Evolutionary conservation across 208 protist genomes (phyloP), one percentile per base, ranked within the genome.

Genomic region (Balamuthia mandrillaris): DNA sequence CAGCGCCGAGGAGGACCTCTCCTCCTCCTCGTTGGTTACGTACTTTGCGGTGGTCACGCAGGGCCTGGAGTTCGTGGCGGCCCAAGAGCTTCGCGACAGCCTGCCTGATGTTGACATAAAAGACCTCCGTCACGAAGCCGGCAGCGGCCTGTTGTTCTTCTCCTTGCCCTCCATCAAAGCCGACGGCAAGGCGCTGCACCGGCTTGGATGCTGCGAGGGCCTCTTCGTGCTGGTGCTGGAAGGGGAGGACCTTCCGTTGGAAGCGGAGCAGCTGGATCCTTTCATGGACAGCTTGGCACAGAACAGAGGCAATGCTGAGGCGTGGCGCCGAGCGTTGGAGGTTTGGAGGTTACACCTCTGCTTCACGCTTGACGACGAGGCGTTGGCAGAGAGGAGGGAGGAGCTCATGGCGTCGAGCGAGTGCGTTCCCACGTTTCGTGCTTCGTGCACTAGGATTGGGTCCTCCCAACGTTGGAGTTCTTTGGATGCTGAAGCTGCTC

Each of bases 111-210:
- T 24, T 21, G 47, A 54, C 21, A 44, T 54, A 1, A 3, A 1
- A 51, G 45, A 33, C 42, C 42, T 75, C 16, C 65, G 42, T 3
- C 52, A 52, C 10, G 42, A 75, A 21, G 65, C 45, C 3, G 65
- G 65, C 3, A 51, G 65, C 42, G 65, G 65, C 41, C 65, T 75
- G 42, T 37, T 75, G 42, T 75, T 75, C 65, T 75, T 75, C 42
- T 29, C 31, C 24, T 18, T 75, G 1, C 65, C 65, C n/a, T 33
- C 1, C 14, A 9, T 37, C 65, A 16, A 29, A 7, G 37, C 33
- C 14, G 37, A 37, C 21, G 27, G 42, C 2, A 33, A 37, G 4
- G 16, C 31, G 12, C 65, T 37, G 21, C 27, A n/a, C 6, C 35
- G 65, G 21, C 12, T 27, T 3, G 65, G 24, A 27, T 75, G 45